Percentiles rank a stretch among this genome's conserved stretches.
Conservation (phyloP, 108 stramenopile genomes). For the Fistulifera solaris region DNA sequence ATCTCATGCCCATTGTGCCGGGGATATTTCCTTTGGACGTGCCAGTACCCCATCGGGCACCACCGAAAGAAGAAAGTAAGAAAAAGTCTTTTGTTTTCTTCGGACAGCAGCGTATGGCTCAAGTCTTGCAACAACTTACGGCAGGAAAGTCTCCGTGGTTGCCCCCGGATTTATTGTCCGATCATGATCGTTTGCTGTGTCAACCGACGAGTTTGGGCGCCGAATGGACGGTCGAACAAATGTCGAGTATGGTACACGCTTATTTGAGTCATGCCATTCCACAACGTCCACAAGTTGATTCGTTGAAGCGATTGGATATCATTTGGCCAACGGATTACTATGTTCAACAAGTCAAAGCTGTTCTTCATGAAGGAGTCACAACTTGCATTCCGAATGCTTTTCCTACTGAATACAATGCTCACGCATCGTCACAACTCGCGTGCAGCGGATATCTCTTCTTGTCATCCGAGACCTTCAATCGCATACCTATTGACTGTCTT, state of each 20-base stretch:
- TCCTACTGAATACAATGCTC: too few species aligned
- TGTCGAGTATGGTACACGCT: constrained; percentile 35
- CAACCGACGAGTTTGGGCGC: constrained; percentile 72
- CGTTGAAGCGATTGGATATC: constrained; percentile 44
- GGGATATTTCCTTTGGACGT: constrained; percentile 34
- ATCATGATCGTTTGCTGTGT: constrained; percentile 42
- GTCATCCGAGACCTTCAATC: constrained; percentile 54
- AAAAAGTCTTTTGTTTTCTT: constrained; percentile 16
- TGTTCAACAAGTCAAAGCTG: constrained; percentile 8
- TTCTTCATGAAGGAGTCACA: background rate
- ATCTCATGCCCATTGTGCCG: constrained; percentile 59
- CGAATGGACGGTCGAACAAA: constrained; percentile 39
- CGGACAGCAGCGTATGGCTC: constrained; percentile 60
- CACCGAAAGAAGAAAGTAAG: too few species aligned
- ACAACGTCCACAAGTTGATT: constrained; percentile 12
- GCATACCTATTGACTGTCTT: constrained; percentile 35
- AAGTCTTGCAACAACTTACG: constrained; percentile 33
- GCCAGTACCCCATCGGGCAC: too few species aligned
- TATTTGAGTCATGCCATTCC: constrained; percentile 35
- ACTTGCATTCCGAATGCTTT: background rate
- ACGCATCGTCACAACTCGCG: too few species aligned
- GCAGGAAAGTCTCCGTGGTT: constrained; percentile 26
- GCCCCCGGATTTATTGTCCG: constrained; percentile 24
- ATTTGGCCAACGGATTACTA: constrained; percentile 64
- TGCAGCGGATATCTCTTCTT: constrained; percentile 32